These are phyloP conservation scores for Saturnispora sekii DNA, from an alignment of 805 yeast species.

Conservation along the genomic window DNA sequence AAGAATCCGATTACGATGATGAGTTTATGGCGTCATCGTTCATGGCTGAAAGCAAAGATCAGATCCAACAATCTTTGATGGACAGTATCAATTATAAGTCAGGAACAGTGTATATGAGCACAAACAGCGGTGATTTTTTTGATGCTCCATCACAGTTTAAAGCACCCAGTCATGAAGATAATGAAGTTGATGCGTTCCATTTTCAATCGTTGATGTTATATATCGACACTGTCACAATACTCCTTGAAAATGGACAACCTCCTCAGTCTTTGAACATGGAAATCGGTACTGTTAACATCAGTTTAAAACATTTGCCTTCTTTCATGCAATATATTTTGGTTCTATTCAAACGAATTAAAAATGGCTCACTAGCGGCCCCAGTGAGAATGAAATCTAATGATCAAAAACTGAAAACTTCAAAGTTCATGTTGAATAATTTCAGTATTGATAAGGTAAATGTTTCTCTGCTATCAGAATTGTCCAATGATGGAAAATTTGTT, in stretches of 20 bases:
- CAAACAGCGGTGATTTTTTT: constrained; percentile 43
- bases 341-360: constrained; percentile 25
- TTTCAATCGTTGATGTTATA: not conserved
- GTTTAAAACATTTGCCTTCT: constrained; percentile 35
- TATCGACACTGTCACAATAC: not conserved
- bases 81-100: constrained; percentile 55
- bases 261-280: constrained; percentile 29
- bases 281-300: constrained; percentile 32
- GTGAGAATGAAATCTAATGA: constrained; percentile 6
- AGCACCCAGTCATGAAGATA: not conserved
- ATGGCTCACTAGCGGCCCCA: constrained; percentile 7
- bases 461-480: constrained; percentile 39
- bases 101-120: constrained; percentile 68
- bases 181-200: not conserved
- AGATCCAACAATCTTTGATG: constrained; percentile 29
- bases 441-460: constrained; percentile 30
- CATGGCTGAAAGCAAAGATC: constrained; percentile 22
- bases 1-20: constrained; percentile 29
- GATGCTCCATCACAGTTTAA: constrained; percentile 11
- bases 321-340: constrained; percentile 29
- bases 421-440: constrained; percentile 29
- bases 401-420: constrained; percentile 6
- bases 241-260: not conserved
- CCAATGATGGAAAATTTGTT: constrained; percentile 32
- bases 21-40: constrained; percentile 29